These are phyloP conservation scores for Podospora australis DNA, from an alignment of 495 filamentous ascomycete genomes.

Conservation along the genomic window DNA sequence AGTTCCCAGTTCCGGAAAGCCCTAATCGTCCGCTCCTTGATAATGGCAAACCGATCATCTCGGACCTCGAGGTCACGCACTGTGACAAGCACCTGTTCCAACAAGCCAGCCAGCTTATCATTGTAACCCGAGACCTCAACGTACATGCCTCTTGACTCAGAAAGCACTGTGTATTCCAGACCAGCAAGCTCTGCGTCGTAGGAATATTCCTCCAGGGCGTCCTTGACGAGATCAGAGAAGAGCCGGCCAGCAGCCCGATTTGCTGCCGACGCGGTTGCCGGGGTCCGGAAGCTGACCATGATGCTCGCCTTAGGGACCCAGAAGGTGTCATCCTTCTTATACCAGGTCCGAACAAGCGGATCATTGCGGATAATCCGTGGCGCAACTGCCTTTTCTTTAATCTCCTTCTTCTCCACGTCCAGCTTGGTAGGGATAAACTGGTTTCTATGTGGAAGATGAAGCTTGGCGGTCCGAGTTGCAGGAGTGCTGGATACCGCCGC, in stretches of 20 bases:
- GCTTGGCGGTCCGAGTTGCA: constrained; percentile 54
- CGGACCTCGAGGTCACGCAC: constrained; percentile 81
- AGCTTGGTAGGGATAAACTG: constrained; percentile 93
- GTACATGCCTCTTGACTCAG: constrained; percentile 65
- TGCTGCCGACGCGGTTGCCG: constrained; percentile 69
- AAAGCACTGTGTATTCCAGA: constrained; percentile 70
- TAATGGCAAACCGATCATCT: constrained; percentile 79
- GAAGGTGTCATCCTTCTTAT: constrained; percentile 97
- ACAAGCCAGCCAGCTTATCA: constrained; percentile 84
- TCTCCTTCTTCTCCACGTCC: constrained; percentile 89
- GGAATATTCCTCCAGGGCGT: constrained; percentile 88
- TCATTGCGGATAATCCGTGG: constrained; percentile 89
- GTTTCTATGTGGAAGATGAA: constrained; percentile 89
- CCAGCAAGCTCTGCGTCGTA: constrained; percentile 96
- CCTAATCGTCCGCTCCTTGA: constrained; percentile 77
- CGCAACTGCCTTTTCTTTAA: constrained; percentile 61
- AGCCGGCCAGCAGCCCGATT: constrained; percentile 71
- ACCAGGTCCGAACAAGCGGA: constrained; percentile 79
- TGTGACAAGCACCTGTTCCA: constrained; percentile 83
- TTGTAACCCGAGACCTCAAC: constrained; percentile 86
- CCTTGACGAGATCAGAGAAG: constrained; percentile 81
- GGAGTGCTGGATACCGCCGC: constrained; percentile 53
- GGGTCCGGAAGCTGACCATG: constrained; percentile 71
- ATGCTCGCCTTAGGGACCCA: constrained; percentile 96
- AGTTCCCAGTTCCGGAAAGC: constrained; percentile 80